These are phyloP conservation scores for Gamarada debralockiae DNA, from an alignment of 495 filamentous ascomycete genomes.

Conservation along the genomic window DNA sequence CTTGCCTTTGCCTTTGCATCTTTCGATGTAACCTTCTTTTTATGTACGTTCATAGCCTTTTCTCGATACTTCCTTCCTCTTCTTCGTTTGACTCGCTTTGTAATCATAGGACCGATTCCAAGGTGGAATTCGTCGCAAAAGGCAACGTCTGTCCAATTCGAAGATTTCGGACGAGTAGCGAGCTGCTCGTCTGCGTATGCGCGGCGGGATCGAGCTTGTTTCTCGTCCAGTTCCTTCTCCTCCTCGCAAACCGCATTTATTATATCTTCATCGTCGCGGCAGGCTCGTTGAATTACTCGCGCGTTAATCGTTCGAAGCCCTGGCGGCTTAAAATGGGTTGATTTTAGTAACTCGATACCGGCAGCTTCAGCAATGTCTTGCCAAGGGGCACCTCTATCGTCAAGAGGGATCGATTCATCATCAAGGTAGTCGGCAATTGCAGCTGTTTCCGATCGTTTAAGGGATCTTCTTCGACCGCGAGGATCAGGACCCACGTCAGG, in stretches of 20 bases:
- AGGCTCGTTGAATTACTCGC: neutral
- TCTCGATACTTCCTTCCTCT: no score
- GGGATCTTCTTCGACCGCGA: constrained; percentile 3
- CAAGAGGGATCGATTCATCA: neutral
- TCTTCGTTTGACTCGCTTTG: no score
- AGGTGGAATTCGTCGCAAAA: no score
- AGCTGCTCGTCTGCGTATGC: no score
- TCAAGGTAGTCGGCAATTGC: constrained; percentile 8
- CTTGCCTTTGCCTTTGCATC: no score
- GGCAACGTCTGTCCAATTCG: no score
- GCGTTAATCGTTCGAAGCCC: neutral
- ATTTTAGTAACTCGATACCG: neutral
- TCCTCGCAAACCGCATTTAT: constrained; percentile 13
- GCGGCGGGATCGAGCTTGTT: no score
- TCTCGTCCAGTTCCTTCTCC: constrained; percentile 3
- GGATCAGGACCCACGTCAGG: constrained; percentile 5
- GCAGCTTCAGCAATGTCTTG: constrained; percentile 1
- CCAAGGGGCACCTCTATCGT: constrained; percentile 6
- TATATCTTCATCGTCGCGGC: constrained; percentile 1
- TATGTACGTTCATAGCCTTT: no score
- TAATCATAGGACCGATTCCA: no score
- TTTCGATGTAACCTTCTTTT: no score
- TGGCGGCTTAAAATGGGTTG: neutral
- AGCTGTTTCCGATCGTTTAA: constrained; percentile 4
- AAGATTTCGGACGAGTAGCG: no score